These are phyloP conservation scores for Heteromeles arbutifolia DNA, from an alignment of 306 rosid genomes.

Conservation along the genomic window DNA sequence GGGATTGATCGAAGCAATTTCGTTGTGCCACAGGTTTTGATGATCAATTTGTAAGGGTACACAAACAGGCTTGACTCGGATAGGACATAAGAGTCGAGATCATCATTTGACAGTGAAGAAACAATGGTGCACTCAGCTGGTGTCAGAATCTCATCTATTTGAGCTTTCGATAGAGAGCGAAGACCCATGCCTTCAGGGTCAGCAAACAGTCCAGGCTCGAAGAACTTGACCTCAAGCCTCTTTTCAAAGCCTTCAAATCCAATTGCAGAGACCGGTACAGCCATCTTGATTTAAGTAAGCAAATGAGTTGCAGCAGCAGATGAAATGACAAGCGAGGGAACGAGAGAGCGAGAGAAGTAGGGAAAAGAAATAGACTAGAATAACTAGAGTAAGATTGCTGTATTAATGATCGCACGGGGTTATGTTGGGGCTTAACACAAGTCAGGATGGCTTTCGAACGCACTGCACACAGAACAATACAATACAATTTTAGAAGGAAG, in stretches of 20 bases:
- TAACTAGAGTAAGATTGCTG: slow-evolving; percentile 12
- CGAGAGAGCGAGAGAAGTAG: slow-evolving; percentile 9
- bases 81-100: slow-evolving; percentile 85
- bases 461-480: slow-evolving; percentile 50
- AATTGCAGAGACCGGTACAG: slow-evolving; percentile 55
- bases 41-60: slow-evolving; percentile 67
- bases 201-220: slow-evolving; percentile 51
- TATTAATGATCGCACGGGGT: slow-evolving; percentile 26
- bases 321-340: slow-evolving; percentile 2
- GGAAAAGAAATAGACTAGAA: slow-evolving; percentile 2
- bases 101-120: slow-evolving; percentile 60
- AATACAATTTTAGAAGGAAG: not conserved
- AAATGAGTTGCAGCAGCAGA: slow-evolving; percentile 1
- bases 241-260: slow-evolving; percentile 97
- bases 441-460: slow-evolving; percentile 90
- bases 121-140: slow-evolving; percentile 96
- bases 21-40: slow-evolving; percentile 93
- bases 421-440: slow-evolving; percentile 16
- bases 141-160: slow-evolving; percentile 70
- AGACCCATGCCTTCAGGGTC: slow-evolving; percentile 75
- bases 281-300: slow-evolving; percentile 42
- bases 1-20: slow-evolving; percentile 83
- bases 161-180: slow-evolving; percentile 53
- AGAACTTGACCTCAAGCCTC: slow-evolving; percentile 85
- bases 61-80: slow-evolving; percentile 92